Conservation (phyloP, 176 grass and related monocot genomes). For the Triticum monococcum region DNA sequence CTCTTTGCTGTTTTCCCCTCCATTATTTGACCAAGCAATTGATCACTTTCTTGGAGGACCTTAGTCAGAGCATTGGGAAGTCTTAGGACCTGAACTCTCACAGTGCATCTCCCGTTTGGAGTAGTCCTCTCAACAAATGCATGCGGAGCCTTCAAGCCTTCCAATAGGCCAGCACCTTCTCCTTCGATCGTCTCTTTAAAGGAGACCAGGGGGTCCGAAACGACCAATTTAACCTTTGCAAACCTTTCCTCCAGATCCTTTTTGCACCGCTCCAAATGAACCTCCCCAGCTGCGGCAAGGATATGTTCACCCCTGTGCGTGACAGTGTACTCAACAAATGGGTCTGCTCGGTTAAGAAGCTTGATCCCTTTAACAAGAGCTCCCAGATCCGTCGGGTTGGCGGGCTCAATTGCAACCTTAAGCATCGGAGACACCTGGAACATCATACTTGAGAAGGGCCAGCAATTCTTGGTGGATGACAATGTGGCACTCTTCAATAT, state of each 20-base stretch:
- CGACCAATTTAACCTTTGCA: slow-evolving; percentile 78
- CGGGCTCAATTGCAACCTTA: slow-evolving; percentile 86
- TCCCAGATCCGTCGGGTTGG: slow-evolving; percentile 61
- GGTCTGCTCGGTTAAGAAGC: slow-evolving; percentile 81
- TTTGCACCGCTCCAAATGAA: slow-evolving; percentile 93
- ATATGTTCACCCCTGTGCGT: slow-evolving; percentile 86
- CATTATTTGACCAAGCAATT: slow-evolving; percentile 70
- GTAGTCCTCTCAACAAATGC: slow-evolving; percentile 77
- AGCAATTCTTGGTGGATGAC: slow-evolving; percentile 36
- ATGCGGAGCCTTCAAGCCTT: slow-evolving; percentile 35
- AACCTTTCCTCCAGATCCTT: slow-evolving; percentile 96
- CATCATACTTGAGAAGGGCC: slow-evolving; percentile 64
- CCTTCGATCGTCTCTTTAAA: slow-evolving; percentile 91
- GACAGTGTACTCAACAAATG: slow-evolving; percentile 86
- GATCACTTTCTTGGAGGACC: slow-evolving; percentile 77
- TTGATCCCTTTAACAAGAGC: slow-evolving; percentile 70
- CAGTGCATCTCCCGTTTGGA: slow-evolving; percentile 73
- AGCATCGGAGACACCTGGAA: slow-evolving; percentile 93
- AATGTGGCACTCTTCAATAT: slow-evolving; percentile 95
- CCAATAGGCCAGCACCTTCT: slow-evolving; percentile 50
- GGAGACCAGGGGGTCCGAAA: slow-evolving; percentile 85
- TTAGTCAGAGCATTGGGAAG: slow-evolving; percentile 73
- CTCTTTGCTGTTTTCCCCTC: slow-evolving; percentile 67
- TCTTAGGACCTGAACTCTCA: slow-evolving; percentile 77
- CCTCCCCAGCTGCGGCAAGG: slow-evolving; percentile 85